Evolutionary conservation across 257 asterid genomes (phyloP).

Genomic region (Solanum sitiens): DNA sequence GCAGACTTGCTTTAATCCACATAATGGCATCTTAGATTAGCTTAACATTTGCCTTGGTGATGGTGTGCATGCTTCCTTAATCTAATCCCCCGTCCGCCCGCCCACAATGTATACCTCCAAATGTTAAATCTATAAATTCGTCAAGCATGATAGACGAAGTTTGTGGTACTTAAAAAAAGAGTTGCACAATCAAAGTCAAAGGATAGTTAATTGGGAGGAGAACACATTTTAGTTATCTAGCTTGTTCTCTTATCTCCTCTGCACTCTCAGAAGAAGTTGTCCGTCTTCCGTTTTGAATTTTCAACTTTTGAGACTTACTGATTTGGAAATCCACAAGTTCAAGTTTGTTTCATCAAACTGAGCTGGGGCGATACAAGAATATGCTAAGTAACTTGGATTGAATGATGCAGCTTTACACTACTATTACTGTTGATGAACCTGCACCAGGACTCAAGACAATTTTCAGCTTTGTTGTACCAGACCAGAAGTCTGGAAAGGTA

Average conservation of each 20-base stretch:
- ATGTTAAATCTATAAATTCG: background rate
- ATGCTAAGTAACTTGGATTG: background rate
- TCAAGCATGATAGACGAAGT: background rate
- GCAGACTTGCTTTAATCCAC: background rate
- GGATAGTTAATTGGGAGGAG: background rate
- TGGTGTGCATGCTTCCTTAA: background rate
- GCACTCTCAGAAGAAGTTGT: background rate
- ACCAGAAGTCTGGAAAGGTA: conserved; percentile 94
- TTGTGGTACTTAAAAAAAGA: background rate
- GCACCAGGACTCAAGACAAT: conserved; percentile 97
- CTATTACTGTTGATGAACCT: conserved; percentile 72
- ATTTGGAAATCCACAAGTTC: background rate
- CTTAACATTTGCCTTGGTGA: background rate
- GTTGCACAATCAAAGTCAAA: background rate
- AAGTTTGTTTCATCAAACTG: background rate
- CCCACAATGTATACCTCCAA: background rate
- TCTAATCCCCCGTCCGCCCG: background rate
- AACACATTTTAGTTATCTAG: background rate
- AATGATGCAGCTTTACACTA: conserved; percentile 49
- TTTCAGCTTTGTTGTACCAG: conserved; percentile 71
- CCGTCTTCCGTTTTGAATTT: background rate
- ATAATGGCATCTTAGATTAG: background rate
- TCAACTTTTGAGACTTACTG: background rate
- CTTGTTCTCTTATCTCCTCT: background rate
- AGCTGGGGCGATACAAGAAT: background rate